Base-by-base conservation (phyloP, 495 filamentous ascomycete species). In the Aspergillus panamensis region DNA sequence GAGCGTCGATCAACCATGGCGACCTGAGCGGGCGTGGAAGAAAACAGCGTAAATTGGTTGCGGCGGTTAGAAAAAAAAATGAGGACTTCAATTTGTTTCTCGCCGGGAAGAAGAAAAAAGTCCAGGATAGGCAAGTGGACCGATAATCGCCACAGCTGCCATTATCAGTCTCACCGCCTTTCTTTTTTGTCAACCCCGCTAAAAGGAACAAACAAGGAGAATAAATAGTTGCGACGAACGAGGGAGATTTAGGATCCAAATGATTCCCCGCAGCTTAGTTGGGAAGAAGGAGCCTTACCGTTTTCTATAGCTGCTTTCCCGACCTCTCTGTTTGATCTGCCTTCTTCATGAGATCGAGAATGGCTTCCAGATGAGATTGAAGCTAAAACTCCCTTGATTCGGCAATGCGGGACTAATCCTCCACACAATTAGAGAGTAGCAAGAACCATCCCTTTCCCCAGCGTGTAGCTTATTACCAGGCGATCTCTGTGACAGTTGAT, bases 1-100 rank as follows among this genome's bases (percentile, higher is more conserved):
- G 74, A 67, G 54, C 69, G 72, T 55, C 70, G 69, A 67, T 74
- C 74, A 65, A 64, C 65, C 76, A 79, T 79, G 55, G 55, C 66
- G 68, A 37, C 10, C 16, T 40, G 14, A 19, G 20, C 14, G 37
- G 13, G 52, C 17, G 48, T 25, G 31, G 20, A 47, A 37, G 51
- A 51, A 47, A 54, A 13, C 29, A 51, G 35, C 16, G 8, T 37
- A 13, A 40, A 39, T 14, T 20, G 21, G 56, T 47, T 47, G 31
- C 40, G 37, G 39, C 50, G 32, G 35, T 16, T 35, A 48, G 45
- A 49, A 51, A 52, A 45, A 58, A 59, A 62, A 55, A 51, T 32
- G 45, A 35, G 2, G 35, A 39, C 35, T 30, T 48, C 14, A 45
- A 29, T 50, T 17, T 48, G n/a, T n/a, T n/a, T n/a, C n/a, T n/a